Base-by-base conservation (phyloP, 2,329 filamentous ascomycete genomes). In the Aspergillus sp. region DNA sequence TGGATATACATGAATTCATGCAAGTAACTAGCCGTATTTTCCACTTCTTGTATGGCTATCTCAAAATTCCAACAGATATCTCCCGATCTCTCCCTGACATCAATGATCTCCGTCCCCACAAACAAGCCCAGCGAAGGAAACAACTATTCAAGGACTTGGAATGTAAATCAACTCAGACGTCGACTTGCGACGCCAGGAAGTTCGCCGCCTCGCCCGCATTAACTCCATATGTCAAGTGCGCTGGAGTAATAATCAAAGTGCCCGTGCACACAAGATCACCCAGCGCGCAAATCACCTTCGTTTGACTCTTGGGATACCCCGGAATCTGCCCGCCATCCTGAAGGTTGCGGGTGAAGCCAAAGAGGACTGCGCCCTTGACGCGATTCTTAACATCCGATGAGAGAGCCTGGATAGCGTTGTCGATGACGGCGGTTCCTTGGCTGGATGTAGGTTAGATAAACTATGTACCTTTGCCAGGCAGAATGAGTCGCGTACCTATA, bases 391-490 rank as follows among this genome's bases (percentile, higher is more conserved):
- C 71, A 1, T 63, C 64, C 6, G 61, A n/a, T 15, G 66, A 61
- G 38, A 81, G 69, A 22, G 75, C 69, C 9, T 73, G 69, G 51
- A 83, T 68, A 7, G 79, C 68, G 46, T 75, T 73, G 28, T 77
- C 74, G 19, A 80, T 74, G 56, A 83, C 76, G 2, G 81, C 81
- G 7, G 78, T 74, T 41, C 81, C 81, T 68, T 82, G 69, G 57
- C 69, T 70, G 34, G 41, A 4, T 43, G 17, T 8, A 15, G 38
- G 11, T 69, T 68, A 7, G 34, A 13, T 64, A 1, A 19, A 19
- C 19, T 19, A 2, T 19, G 19, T 19, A 19, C 19, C 2, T 19
- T 19, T 19, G 19, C 2, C 19, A 19, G 2, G 19, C 19, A 19
- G 19, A 19, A 19, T 19, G 19, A 19, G 1, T 1, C 51, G 61